phyloP scores from a whole-genome alignment of 805 yeast species.

The Yamadazyma endophytica region DNA sequence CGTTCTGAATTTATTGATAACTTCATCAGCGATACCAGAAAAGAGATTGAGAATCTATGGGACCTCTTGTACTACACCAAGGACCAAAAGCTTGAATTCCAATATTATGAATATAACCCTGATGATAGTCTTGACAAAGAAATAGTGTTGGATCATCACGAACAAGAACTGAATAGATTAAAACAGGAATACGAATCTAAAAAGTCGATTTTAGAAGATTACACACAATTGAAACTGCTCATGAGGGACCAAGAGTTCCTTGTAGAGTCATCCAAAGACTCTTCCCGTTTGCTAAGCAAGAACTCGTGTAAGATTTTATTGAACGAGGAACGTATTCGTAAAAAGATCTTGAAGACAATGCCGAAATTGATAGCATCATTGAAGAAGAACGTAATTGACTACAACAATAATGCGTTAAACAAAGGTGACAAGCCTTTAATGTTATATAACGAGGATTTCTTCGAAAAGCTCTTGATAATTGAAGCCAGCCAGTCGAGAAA shows the following conservation, averaged over 20 bases:
- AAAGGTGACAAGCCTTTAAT: conserved; percentile 19
- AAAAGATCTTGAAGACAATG: conserved; percentile 58
- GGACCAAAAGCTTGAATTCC: conserved; percentile 46
- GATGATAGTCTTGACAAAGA: conserved; percentile 53
- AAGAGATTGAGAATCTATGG: conserved; percentile 61
- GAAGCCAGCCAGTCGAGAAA: conserved; percentile 19
- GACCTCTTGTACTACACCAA: conserved; percentile 53
- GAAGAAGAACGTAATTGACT: conserved; percentile 42
- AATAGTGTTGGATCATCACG: conserved; percentile 56
- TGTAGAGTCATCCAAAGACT: conserved; percentile 69
- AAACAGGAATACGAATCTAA: conserved; percentile 46
- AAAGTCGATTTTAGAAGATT: conserved; percentile 52
- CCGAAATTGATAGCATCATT: conserved; percentile 61
- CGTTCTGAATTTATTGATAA: conserved; percentile 63
- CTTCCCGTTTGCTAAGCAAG: conserved; percentile 71
- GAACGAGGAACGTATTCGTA: conserved; percentile 75
- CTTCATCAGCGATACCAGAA: conserved; percentile 61
- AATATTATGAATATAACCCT: conserved; percentile 23
- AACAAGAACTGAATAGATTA: conserved; percentile 52
- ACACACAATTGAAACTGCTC: conserved; percentile 52
- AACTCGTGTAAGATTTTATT: conserved; percentile 75
- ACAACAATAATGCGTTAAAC: conserved; percentile 34
- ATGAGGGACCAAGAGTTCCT: conserved; percentile 58
- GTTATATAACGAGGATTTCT: conserved; percentile 49
- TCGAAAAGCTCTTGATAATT: conserved; percentile 30